Percentiles rank a stretch among this genome's conserved stretches.
phyloP scores from a whole-genome alignment of 257 asterid species.

The Lantana camara region DNA sequence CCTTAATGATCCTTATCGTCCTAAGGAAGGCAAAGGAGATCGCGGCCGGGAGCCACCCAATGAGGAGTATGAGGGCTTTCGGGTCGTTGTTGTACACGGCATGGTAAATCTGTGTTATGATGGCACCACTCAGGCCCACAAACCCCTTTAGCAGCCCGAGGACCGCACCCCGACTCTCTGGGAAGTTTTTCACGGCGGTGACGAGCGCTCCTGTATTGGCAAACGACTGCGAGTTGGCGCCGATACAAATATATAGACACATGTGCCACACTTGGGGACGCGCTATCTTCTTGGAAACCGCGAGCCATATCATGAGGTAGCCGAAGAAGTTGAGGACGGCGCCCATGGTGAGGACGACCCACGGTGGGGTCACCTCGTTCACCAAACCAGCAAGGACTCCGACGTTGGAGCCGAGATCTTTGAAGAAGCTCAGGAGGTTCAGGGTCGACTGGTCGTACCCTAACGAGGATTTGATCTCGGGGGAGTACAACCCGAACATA shows the following conservation, averaged over 20 bases:
- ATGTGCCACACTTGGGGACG: conserved; percentile 69
- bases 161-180: conserved; percentile 60
- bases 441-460: conserved; percentile 87
- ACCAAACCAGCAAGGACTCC: conserved; percentile 70
- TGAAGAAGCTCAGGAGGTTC: conserved; percentile 75
- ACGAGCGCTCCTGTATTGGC: conserved; percentile 91
- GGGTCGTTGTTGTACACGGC: conserved; percentile 45
- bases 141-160: conserved; percentile 57
- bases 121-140: conserved; percentile 62
- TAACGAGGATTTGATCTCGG: conserved; percentile 43
- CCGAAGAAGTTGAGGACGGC: conserved; percentile 72
- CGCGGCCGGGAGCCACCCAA: conserved; percentile 64
- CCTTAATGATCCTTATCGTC: conserved; percentile 47
- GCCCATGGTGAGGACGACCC: conserved; percentile 82
- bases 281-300: conserved; percentile 58
- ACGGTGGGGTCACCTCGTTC: conserved; percentile 85
- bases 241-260: conserved; percentile 79
- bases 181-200: conserved; percentile 79
- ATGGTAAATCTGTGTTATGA: conserved; percentile 48
- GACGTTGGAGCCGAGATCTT: conserved; percentile 73
- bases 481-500: conserved; percentile 72
- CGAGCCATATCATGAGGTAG: conserved; percentile 83
- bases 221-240: conserved; percentile 81
- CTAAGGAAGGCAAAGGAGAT: conserved; percentile 49
- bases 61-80: conserved; percentile 44